Evolutionary conservation across 805 yeast species (phyloP).

Genomic region (Hanseniaspora lindneri): DNA sequence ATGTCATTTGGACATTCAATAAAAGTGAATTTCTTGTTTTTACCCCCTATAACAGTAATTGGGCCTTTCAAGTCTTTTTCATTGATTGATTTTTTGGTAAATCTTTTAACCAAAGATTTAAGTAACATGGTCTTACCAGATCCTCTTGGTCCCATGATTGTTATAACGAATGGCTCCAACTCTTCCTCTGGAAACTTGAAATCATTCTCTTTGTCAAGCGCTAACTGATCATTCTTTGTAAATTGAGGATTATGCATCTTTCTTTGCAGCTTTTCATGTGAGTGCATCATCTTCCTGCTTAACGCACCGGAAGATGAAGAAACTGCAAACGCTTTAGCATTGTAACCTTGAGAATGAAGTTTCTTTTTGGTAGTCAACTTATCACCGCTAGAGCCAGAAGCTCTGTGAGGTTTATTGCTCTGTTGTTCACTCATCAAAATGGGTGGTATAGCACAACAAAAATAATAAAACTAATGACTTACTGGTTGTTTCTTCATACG

Average conservation of each 20-base stretch:
- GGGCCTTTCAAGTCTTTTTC: slow-evolving; percentile 77
- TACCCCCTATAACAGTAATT: slow-evolving; percentile 90
- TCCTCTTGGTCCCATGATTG: slow-evolving; percentile 98
- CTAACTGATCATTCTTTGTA: slow-evolving; percentile 49
- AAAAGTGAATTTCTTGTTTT: slow-evolving; percentile 81
- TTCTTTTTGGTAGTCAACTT: slow-evolving; percentile 60
- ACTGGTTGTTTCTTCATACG: no score
- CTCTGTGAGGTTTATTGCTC: slow-evolving; percentile 14
- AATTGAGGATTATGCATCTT: slow-evolving; percentile 95
- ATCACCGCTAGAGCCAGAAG: slow-evolving; percentile 11
- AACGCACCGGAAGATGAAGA: slow-evolving; percentile 68
- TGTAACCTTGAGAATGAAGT: slow-evolving; percentile 74
- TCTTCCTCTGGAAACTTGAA: slow-evolving; percentile 64
- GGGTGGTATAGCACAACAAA: no score
- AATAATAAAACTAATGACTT: no score
- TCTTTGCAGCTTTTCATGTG: slow-evolving; percentile 70
- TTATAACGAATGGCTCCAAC: slow-evolving; percentile 92
- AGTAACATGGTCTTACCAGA: slow-evolving; percentile 93
- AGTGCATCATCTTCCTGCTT: slow-evolving; percentile 69
- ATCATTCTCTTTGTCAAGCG: slow-evolving; percentile 12
- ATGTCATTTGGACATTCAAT: slow-evolving; percentile 83
- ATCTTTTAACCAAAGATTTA: slow-evolving; percentile 73
- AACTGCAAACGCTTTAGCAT: slow-evolving; percentile 75
- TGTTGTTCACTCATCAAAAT: slow-evolving; percentile 14
- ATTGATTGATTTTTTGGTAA: slow-evolving; percentile 71